phyloP scores from a whole-genome alignment of 495 filamentous ascomycete species.

The Aspergillus olivimuriae region DNA sequence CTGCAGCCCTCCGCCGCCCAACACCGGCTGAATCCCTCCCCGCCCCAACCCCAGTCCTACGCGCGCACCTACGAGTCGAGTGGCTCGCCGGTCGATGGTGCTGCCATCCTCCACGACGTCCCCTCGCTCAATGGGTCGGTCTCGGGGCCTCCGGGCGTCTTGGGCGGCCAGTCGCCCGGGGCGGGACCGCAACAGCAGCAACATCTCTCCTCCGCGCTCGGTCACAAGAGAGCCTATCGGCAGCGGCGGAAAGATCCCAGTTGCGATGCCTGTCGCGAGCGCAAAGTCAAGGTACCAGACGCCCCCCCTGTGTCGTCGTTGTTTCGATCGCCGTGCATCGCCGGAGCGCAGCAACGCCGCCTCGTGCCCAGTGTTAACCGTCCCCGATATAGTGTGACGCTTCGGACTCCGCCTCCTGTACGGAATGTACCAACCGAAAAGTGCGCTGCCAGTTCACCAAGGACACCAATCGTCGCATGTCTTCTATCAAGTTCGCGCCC shows the following conservation, averaged over 20 bases:
- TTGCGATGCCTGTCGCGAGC: slow-evolving; percentile 94
- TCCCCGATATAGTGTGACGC: slow-evolving; percentile 67
- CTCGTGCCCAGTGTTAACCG: background rate
- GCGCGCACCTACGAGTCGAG: slow-evolving; percentile 39
- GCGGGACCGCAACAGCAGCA: slow-evolving; percentile 59
- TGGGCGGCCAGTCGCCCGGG: slow-evolving; percentile 36
- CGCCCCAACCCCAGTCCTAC: slow-evolving; percentile 28
- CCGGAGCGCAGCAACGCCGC: no score
- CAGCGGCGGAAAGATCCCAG: slow-evolving; percentile 95
- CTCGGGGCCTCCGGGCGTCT: slow-evolving; percentile 33
- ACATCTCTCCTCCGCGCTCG: no score
- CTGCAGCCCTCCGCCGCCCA: no score
- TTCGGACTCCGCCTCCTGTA: slow-evolving; percentile 90
- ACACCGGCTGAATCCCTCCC: slow-evolving; percentile 14
- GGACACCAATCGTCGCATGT: slow-evolving; percentile 98
- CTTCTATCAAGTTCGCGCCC: slow-evolving; percentile 76
- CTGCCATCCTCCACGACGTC: slow-evolving; percentile 27
- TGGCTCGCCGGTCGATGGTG: slow-evolving; percentile 34
- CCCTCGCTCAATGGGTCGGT: slow-evolving; percentile 29
- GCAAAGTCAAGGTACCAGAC: slow-evolving; percentile 78
- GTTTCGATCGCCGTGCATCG: no score
- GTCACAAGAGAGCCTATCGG: slow-evolving; percentile 92
- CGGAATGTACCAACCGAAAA: slow-evolving; percentile 89
- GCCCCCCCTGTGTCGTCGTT: background rate
- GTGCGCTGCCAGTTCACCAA: slow-evolving; percentile 99